These are phyloP conservation scores for Nicotiana tomentosiformis DNA, from an alignment of 257 asterid species.

Conservation along the genomic window DNA sequence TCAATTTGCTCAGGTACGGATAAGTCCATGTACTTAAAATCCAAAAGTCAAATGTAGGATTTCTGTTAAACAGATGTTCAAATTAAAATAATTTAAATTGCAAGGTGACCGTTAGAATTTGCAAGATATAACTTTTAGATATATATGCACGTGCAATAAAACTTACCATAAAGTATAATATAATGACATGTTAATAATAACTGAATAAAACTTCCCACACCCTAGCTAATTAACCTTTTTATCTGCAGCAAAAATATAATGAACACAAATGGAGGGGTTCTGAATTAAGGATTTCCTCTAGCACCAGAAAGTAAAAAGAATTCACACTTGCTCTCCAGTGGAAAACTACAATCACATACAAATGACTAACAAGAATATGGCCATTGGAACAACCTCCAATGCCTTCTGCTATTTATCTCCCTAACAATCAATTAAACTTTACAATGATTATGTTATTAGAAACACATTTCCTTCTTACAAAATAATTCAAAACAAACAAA, in stretches of 20 bases:
- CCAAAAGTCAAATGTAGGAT: not conserved
- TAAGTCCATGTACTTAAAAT: not conserved
- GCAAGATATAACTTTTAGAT: not conserved
- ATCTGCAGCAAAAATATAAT: conserved; percentile 24
- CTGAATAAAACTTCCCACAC: too few species aligned
- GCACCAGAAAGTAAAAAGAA: conserved; percentile 28
- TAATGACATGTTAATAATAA: too few species aligned
- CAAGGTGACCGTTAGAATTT: not conserved
- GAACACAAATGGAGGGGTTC: conserved; percentile 15
- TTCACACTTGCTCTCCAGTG: conserved; percentile 28
- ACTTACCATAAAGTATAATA: too few species aligned
- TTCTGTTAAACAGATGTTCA: not conserved
- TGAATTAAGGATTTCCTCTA: conserved; percentile 6
- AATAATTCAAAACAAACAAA: conserved; percentile 44
- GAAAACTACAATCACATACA: conserved; percentile 26
- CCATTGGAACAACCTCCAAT: conserved; percentile 29
- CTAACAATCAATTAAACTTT: conserved; percentile 51
- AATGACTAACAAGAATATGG: conserved; percentile 43
- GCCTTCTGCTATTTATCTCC: conserved; percentile 45
- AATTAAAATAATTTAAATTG: not conserved
- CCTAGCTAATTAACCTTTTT: not conserved
- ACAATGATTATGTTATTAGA: conserved; percentile 43
- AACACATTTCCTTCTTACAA: conserved; percentile 28
- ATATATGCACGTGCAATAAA: too few species aligned
- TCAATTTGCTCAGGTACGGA: not conserved